Evolutionary conservation across 495 filamentous ascomycete genomes (phyloP).

Genomic region (Penicillium canariense): DNA sequence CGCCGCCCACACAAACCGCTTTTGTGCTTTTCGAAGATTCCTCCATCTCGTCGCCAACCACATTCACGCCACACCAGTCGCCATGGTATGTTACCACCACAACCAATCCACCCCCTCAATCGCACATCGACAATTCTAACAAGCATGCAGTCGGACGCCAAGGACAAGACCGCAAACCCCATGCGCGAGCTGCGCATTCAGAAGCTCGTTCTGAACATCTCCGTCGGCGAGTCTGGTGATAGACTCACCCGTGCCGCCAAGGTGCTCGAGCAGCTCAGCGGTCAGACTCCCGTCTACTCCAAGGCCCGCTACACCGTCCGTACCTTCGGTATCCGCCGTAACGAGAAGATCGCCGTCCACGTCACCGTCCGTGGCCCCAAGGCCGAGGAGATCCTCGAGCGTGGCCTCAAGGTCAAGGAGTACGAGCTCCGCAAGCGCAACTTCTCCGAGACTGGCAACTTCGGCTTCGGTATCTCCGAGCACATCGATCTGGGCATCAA

Average conservation of each 20-base stretch:
- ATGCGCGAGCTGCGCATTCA: conserved; percentile 99
- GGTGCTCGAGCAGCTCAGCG: conserved; percentile 98
- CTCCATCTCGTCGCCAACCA: conserved; percentile 46
- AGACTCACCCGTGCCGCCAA: conserved; percentile 99
- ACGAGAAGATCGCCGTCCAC: conserved; percentile 99
- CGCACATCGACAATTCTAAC: conserved; percentile 24
- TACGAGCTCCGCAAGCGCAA: conserved; percentile 98
- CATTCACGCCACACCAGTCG: conserved; percentile 44
- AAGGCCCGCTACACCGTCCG: conserved; percentile 99
- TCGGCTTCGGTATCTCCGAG: conserved; percentile 99
- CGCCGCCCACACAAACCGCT: conserved; percentile 42
- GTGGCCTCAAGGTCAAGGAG: conserved; percentile 99
- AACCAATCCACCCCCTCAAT: conserved; percentile 6
- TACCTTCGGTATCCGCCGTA: conserved; percentile 99
- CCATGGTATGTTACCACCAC: conserved; percentile 45
- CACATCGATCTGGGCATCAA: conserved; percentile 99
- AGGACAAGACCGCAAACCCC: conserved; percentile 87
- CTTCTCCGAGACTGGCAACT: conserved; percentile 99
- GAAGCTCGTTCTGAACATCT: conserved; percentile 99
- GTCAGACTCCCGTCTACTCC: conserved; percentile 99
- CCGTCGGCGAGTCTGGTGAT: conserved; percentile 99
- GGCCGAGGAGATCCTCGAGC: conserved; percentile 99
- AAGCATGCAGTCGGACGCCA: conserved; percentile 54
- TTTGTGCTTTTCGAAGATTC: conserved; percentile 39
- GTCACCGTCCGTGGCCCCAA: conserved; percentile 99